Conservation (phyloP, 352 stramenopile genomes). For the Phytophthora podocarpi region DNA sequence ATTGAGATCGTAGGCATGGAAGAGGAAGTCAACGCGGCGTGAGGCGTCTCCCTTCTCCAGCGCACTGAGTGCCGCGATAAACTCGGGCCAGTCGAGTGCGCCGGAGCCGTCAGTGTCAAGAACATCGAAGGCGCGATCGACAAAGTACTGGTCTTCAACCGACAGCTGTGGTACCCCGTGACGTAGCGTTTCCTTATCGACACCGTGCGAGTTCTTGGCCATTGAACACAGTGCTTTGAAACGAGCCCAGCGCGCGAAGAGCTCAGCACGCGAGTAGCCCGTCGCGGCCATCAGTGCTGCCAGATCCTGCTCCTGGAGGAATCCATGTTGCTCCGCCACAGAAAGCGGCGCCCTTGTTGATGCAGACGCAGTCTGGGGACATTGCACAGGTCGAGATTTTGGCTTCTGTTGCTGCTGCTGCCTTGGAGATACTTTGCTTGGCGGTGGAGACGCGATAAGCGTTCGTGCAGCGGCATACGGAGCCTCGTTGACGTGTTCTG, state of each 20-base stretch:
- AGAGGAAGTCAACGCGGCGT: conserved; percentile 66
- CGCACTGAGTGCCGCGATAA: conserved; percentile 68
- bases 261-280: conserved; percentile 59
- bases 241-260: conserved; percentile 70
- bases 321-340: conserved; percentile 52
- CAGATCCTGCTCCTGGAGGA: conserved; percentile 64
- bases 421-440: not conserved
- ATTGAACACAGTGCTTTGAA: conserved; percentile 81
- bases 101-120: conserved; percentile 67
- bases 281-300: conserved; percentile 47
- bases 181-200: conserved; percentile 74
- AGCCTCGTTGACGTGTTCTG: not conserved
- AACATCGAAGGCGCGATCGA: conserved; percentile 72
- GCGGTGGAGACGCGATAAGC: conserved; percentile 5
- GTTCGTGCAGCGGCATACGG: not conserved
- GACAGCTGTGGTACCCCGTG: conserved; percentile 63
- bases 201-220: conserved; percentile 42
- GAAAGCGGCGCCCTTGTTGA: not conserved
- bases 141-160: conserved; percentile 75
- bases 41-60: conserved; percentile 64
- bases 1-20: conserved; percentile 80
- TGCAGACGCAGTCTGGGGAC: not conserved
- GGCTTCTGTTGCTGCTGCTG: conserved; percentile 6
- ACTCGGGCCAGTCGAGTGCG: conserved; percentile 75
- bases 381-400: not conserved